phyloP scores from a whole-genome alignment of 176 grass and related monocot species.

The Guadua angustifolia region DNA sequence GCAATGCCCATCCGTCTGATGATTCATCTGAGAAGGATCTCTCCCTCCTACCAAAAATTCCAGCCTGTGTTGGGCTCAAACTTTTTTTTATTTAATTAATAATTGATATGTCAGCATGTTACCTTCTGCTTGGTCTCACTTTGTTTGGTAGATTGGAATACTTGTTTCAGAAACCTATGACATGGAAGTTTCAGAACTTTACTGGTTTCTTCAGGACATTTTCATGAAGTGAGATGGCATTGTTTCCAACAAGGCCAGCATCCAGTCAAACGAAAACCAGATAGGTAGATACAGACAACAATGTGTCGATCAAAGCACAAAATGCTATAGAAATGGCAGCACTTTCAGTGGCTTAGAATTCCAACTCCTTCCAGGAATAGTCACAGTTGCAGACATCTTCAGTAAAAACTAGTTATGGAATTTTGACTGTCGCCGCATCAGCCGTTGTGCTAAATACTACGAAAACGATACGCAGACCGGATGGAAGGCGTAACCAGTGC shows the following conservation, averaged over 20 bases:
- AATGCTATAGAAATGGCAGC: neutral
- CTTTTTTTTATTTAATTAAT: neutral
- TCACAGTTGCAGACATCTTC: neutral
- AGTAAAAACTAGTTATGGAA: neutral
- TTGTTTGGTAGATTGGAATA: neutral
- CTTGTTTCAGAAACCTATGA: neutral
- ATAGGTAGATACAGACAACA: neutral
- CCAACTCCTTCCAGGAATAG: neutral
- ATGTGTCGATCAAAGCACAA: neutral
- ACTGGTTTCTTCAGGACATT: neutral
- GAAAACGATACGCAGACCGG: neutral
- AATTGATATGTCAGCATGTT: neutral
- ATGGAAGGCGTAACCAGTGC: neutral
- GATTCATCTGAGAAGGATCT: slow-evolving; percentile 51
- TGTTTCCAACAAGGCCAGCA: neutral
- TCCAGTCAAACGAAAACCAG: slow-evolving; percentile 22
- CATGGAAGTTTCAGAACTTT: neutral
- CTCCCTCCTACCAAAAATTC: slow-evolving; percentile 34
- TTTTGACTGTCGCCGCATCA: neutral
- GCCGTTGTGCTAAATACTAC: neutral
- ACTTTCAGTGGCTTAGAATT: neutral
- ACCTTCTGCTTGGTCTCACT: neutral
- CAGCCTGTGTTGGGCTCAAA: slow-evolving; percentile 26
- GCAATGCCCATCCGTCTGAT: slow-evolving; percentile 39
- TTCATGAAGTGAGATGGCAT: neutral